These are phyloP conservation scores for Allium sativum DNA, from an alignment of 106 monocot species.

Conservation along the genomic window DNA sequence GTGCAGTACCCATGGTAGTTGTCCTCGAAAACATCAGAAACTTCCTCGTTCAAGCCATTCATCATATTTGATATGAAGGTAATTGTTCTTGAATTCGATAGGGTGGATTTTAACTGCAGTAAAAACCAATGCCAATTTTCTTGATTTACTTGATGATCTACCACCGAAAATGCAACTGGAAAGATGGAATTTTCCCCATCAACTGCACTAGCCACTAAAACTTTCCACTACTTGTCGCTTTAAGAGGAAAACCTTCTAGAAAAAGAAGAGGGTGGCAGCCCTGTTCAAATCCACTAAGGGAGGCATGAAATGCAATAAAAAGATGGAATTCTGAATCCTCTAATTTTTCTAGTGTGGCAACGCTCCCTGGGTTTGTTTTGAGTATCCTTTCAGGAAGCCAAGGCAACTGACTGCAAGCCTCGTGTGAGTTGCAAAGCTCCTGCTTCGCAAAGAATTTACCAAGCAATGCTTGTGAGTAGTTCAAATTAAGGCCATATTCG, in stretches of 20 bases:
- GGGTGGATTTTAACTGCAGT: conserved; percentile 47
- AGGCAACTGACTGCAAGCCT: conserved; percentile 52
- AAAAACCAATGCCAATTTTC: conserved; percentile 92
- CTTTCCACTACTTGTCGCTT: conserved; percentile 54
- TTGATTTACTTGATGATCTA: conserved; percentile 28
- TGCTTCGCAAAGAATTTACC: conserved; percentile 69
- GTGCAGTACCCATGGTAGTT: conserved; percentile 50
- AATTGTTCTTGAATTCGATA: conserved; percentile 30
- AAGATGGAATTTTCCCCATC: conserved; percentile 69
- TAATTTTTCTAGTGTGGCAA: conserved; percentile 32
- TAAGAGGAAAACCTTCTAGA: conserved; percentile 49
- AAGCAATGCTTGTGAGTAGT: conserved; percentile 85
- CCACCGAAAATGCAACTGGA: conserved; percentile 62
- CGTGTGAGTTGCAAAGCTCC: conserved; percentile 60
- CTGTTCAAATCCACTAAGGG: conserved; percentile 69
- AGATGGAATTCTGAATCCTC: conserved; percentile 54
- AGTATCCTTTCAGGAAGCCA: conserved; percentile 74
- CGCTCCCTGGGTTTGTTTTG: conserved; percentile 78
- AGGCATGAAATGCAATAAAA: conserved; percentile 70
- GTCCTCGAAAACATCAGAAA: conserved; percentile 49
- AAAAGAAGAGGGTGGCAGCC: conserved; percentile 70
- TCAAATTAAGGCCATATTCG: conserved; percentile 76
- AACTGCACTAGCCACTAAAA: conserved; percentile 51
- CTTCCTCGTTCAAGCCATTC: conserved; percentile 47
- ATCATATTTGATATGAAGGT: conserved; percentile 60